phyloP scores from a whole-genome alignment of 1,139 yeast genomes.

The Schwanniomyces etchellsii region DNA sequence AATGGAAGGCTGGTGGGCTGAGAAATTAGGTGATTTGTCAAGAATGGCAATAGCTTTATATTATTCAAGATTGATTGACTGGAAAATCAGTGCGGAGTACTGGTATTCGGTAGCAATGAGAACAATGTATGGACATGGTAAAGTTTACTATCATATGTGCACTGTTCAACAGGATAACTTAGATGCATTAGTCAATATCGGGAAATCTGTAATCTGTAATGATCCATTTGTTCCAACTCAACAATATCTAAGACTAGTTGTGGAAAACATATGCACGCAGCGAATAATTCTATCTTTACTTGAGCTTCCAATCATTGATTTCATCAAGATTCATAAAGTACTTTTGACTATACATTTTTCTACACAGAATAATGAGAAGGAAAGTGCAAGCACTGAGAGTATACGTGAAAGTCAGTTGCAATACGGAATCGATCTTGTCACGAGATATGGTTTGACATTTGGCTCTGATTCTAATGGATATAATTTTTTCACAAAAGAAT shows the following conservation, averaged over 20 bases:
- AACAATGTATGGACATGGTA: constrained; percentile 73
- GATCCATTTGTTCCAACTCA: constrained; percentile 81
- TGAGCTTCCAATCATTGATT: constrained; percentile 60
- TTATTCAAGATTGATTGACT: constrained; percentile 70
- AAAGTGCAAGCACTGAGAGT: constrained; percentile 16
- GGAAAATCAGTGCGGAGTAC: constrained; percentile 73
- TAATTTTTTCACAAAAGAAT: constrained; percentile 53
- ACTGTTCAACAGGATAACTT: constrained; percentile 77
- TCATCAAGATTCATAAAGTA: constrained; percentile 60
- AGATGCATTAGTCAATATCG: constrained; percentile 73
- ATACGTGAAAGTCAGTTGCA: constrained; percentile 41
- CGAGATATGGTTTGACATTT: constrained; percentile 64
- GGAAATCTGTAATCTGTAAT: constrained; percentile 70
- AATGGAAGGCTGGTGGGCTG: constrained; percentile 74
- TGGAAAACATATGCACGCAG: constrained; percentile 72
- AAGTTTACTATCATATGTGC: constrained; percentile 75
- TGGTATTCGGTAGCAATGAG: constrained; percentile 73
- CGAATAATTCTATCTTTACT: constrained; percentile 54
- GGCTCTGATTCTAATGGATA: constrained; percentile 65
- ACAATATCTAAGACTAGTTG: constrained; percentile 68
- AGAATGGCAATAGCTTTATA: constrained; percentile 81
- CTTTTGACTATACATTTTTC: constrained; percentile 45
- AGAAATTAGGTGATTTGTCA: constrained; percentile 71
- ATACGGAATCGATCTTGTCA: constrained; percentile 58
- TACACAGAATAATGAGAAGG: constrained; percentile 22